Evolutionary conservation across 108 stramenopile genomes (phyloP).

Genomic region (Fistulifera solaris): DNA sequence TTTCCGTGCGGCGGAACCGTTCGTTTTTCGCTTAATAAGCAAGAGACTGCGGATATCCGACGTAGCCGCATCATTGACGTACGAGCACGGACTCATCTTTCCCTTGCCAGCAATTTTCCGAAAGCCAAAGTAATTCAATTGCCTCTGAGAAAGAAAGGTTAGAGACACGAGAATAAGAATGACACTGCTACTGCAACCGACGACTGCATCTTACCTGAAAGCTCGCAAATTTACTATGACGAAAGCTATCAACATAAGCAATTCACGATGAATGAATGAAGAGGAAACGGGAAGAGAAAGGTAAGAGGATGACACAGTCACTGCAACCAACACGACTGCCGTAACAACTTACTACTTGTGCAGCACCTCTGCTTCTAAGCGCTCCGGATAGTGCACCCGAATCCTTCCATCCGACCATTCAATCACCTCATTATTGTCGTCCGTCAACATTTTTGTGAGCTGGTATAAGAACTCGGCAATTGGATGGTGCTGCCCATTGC

Average conservation of each 20-base stretch:
- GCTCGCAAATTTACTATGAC: constrained; percentile 84
- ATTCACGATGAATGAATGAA: too few species aligned
- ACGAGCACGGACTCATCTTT: constrained; percentile 88
- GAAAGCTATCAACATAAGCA: too few species aligned
- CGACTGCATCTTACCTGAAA: too few species aligned
- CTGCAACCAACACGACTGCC: too few species aligned
- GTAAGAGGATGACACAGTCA: too few species aligned
- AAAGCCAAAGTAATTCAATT: constrained; percentile 90
- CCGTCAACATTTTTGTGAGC: constrained; percentile 83
- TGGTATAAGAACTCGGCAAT: constrained; percentile 75
- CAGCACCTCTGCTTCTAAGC: constrained; percentile 63
- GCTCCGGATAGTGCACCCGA: constrained; percentile 69
- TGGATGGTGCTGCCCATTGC: constrained; percentile 15
- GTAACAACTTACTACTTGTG: too few species aligned
- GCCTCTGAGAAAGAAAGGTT: too few species aligned
- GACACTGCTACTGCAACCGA: too few species aligned
- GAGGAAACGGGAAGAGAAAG: too few species aligned
- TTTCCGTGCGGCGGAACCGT: constrained; percentile 56
- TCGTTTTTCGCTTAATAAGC: constrained; percentile 66
- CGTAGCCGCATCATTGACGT: constrained; percentile 82
- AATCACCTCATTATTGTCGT: constrained; percentile 67
- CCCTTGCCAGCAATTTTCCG: constrained; percentile 89
- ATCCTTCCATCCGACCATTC: constrained; percentile 64
- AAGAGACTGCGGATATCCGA: constrained; percentile 76
- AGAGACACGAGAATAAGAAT: too few species aligned